Base-by-base conservation (phyloP, 2,329 filamentous ascomycete genomes). In the Coniochaeta pulveracea region DNA sequence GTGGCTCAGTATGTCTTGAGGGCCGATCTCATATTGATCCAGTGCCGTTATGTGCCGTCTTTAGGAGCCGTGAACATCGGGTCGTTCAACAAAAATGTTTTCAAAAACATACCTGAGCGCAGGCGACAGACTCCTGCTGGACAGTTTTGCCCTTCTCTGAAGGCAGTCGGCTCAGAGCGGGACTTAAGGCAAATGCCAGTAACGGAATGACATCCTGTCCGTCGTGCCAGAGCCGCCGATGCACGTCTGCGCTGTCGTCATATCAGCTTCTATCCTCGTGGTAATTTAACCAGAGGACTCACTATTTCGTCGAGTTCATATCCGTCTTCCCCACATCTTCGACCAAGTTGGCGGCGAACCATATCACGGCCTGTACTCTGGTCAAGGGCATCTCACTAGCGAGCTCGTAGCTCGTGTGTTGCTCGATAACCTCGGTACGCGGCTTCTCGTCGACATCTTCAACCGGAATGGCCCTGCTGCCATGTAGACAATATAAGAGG, bases 311-410 rank as follows among this genome's bases (percentile, higher is more conserved):
- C 7, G 70, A 66, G 36, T 68, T 73, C 36, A 69, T 58, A 44
- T 85, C 80, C 7, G 80, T 66, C 51, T 80, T 85, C 40, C 69
- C 69, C 7, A 73, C 65, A 46, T 84, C 79, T 38, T 81, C 76
- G 2, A 77, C 76, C 16, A 85, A 54, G 2, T 66, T 63, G 32
- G 69, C 64, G 4, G 66, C 62, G 41, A 88, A 82, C 66, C 78
- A 81, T 5, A 84, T 60, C 4, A 75, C 57, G 9, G 71, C 66
- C 29, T 72, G 62, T 16, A 76, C 51, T 37, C 74, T 68, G 6
- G 58, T 51, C 37, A 63, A 56, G 38, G 61, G 57, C 23, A 79
- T 51, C 19, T 55, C 56, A 18, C 54, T 49, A 3, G 72, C 46
- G 4, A 74, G 44, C 16, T 63, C 54, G 37, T 56, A 52, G 14